These are phyloP conservation scores for Phylloboletellus chloephorus DNA, from an alignment of 1,284 basidiomycete species.

Conservation along the genomic window DNA sequence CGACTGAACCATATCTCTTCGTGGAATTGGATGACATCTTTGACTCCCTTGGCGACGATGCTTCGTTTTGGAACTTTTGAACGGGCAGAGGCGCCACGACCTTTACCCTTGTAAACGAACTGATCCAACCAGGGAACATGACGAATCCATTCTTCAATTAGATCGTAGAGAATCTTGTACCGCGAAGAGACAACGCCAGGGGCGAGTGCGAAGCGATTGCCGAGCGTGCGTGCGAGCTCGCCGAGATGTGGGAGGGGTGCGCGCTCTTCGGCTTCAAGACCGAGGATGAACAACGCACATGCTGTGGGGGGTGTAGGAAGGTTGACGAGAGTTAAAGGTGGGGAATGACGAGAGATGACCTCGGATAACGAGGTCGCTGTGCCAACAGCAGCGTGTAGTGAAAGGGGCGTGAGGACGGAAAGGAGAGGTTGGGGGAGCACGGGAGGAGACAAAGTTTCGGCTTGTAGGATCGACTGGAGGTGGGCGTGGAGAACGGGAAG, in stretches of 20 bases:
- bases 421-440: slow-evolving; percentile 36
- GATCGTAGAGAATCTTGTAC: slow-evolving; percentile 59
- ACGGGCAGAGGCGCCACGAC: slow-evolving; percentile 38
- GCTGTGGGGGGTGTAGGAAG: slow-evolving; percentile 50
- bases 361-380: slow-evolving; percentile 54
- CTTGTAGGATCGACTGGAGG: slow-evolving; percentile 36
- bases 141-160: slow-evolving; percentile 53
- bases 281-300: slow-evolving; percentile 64
- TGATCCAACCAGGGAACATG: slow-evolving; percentile 65
- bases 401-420: slow-evolving; percentile 39
- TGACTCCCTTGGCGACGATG: slow-evolving; percentile 57
- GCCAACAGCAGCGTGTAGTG: slow-evolving; percentile 42
- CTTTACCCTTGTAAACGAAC: slow-evolving; percentile 36
- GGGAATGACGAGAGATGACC: slow-evolving; percentile 42
- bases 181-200: slow-evolving; percentile 57
- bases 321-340: slow-evolving; percentile 34
- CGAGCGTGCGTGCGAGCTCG: slow-evolving; percentile 53
- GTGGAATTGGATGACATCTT: slow-evolving; percentile 64
- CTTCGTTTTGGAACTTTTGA: slow-evolving; percentile 55
- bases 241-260: slow-evolving; percentile 49
- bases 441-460: slow-evolving; percentile 28
- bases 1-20: slow-evolving; percentile 50
- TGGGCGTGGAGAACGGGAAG: slow-evolving; percentile 43
- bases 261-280: slow-evolving; percentile 60
- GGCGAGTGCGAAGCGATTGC: slow-evolving; percentile 42